Evolutionary conservation across 495 filamentous ascomycete genomes (phyloP).

Genomic region (Trypethelium eluteriae): DNA sequence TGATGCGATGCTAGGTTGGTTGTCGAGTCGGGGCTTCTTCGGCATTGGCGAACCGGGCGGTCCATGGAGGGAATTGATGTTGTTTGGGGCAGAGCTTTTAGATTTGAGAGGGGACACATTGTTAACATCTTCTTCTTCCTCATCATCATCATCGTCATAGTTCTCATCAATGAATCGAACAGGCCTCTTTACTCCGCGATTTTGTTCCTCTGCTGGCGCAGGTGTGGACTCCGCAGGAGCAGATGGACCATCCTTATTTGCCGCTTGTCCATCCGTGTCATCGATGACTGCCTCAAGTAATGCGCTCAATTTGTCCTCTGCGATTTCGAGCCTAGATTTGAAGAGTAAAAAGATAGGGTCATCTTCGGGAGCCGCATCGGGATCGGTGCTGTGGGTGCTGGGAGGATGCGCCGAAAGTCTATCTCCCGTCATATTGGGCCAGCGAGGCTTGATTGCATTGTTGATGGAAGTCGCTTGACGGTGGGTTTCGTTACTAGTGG

Average conservation of each 20-base stretch:
- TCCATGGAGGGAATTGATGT: slow-evolving; percentile 36
- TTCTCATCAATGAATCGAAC: slow-evolving; percentile 73
- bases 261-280: not conserved
- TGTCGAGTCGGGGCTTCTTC: slow-evolving; percentile 30
- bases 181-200: slow-evolving; percentile 38
- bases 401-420: slow-evolving; percentile 25
- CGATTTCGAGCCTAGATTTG: slow-evolving; percentile 50
- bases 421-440: slow-evolving; percentile 31
- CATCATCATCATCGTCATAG: slow-evolving; percentile 82
- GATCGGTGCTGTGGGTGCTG: slow-evolving; percentile 26
- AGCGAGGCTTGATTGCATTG: slow-evolving; percentile 27
- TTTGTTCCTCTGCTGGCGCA: not conserved
- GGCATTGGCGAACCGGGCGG: slow-evolving; percentile 38
- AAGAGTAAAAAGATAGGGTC: slow-evolving; percentile 57
- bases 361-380: slow-evolving; percentile 45
- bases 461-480: slow-evolving; percentile 24
- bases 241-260: slow-evolving; percentile 2
- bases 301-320: slow-evolving; percentile 36
- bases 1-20: slow-evolving; percentile 34
- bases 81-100: slow-evolving; percentile 47
- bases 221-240: not conserved
- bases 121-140: slow-evolving; percentile 49
- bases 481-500: slow-evolving; percentile 24
- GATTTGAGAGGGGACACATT: slow-evolving; percentile 51
- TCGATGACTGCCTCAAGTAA: not conserved